Percentiles rank a stretch among this genome's conserved stretches.
Evolutionary conservation across 2,329 filamentous ascomycete species (phyloP).

Genomic region (Botrytis elliptica): DNA sequence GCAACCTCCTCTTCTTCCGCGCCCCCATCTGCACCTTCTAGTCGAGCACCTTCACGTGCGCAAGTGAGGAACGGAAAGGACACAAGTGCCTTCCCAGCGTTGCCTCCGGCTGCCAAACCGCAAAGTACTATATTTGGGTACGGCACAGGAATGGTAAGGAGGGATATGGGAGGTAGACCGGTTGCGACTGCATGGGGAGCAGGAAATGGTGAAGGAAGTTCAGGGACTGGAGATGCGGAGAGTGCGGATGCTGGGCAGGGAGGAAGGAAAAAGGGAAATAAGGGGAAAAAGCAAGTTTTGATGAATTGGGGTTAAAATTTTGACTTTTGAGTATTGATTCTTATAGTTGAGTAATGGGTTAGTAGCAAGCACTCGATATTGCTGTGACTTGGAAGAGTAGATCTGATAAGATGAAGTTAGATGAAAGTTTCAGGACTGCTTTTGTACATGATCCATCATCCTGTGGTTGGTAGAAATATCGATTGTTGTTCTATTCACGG

Average conservation of each 20-base stretch:
- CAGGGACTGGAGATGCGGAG: conserved; percentile 25
- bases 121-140: conserved; percentile 62
- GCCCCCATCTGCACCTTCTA: conserved; percentile 28
- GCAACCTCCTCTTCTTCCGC: conserved; percentile 37
- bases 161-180: conserved; percentile 46
- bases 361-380: too few relatives aligned
- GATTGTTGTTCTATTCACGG: background rate
- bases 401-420: background rate
- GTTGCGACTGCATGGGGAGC: conserved; percentile 29
- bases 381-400: background rate
- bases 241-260: conserved; percentile 30
- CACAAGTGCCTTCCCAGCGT: conserved; percentile 73
- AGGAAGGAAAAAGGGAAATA: conserved; percentile 55
- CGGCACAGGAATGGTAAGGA: conserved; percentile 53
- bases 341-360: background rate
- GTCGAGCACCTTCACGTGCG: conserved; percentile 23
- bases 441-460: background rate
- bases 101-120: conserved; percentile 74
- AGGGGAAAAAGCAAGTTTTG: conserved; percentile 61
- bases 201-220: conserved; percentile 32
- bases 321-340: background rate
- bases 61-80: conserved; percentile 23
- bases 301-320: conserved; percentile 32
- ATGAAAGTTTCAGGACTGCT: background rate
- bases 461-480: background rate